phyloP scores from a whole-genome alignment of 768 basidiomycete species.

The Amanita phalloides region DNA sequence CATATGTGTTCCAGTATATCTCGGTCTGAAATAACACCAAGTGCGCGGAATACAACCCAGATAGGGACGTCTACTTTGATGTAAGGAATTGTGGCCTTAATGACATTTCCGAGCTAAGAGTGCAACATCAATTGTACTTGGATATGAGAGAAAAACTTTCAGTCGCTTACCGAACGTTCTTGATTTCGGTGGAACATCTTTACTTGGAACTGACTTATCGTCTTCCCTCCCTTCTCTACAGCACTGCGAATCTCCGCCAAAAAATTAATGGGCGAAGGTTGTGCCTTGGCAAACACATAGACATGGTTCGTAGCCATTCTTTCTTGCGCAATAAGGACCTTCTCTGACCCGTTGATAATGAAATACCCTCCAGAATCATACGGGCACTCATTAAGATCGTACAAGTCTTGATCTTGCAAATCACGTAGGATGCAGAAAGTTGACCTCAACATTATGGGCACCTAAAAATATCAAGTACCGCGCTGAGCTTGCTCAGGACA shows the following conservation, averaged over 20 bases:
- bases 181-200: constrained; percentile 92
- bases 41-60: constrained; percentile 96
- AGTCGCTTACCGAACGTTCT: constrained; percentile 67
- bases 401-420: constrained; percentile 70
- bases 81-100: constrained; percentile 96
- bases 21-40: constrained; percentile 94
- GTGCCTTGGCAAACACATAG: constrained; percentile 97
- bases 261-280: constrained; percentile 92
- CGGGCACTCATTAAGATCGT: constrained; percentile 94
- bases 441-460: constrained; percentile 96
- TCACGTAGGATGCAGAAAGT: constrained; percentile 88
- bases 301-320: constrained; percentile 99
- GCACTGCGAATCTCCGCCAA: constrained; percentile 96
- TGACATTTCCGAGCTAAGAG: constrained; percentile 72
- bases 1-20: constrained; percentile 98
- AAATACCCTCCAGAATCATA: constrained; percentile 99
- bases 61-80: constrained; percentile 98
- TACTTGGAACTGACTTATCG: constrained; percentile 94
- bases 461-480: constrained; percentile 31
- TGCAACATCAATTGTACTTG: constrained; percentile 4
- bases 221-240: constrained; percentile 97
- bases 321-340: constrained; percentile 99
- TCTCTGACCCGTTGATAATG: constrained; percentile 98
- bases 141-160: constrained; percentile 1
- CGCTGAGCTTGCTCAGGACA: background rate